Percentiles rank a stretch among this genome's conserved stretches.
phyloP scores from a whole-genome alignment of 2,329 filamentous ascomycete species.

The Fonsecaea erecta region DNA sequence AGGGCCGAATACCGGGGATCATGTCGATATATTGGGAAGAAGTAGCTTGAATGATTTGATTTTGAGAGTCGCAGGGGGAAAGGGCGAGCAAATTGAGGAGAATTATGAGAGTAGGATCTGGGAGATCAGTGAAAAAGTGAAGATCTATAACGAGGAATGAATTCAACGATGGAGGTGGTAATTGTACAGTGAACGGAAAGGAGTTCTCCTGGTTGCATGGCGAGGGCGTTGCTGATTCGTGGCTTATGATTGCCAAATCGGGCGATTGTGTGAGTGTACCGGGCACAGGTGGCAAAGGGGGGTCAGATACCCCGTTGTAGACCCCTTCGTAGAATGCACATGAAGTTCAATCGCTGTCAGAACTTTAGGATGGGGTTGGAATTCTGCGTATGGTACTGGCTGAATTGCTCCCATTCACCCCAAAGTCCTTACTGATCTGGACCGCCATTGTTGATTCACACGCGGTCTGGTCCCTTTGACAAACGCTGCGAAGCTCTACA shows the following conservation, averaged over 20 bases:
- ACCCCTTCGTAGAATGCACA: background rate
- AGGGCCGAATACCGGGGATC: conserved; percentile 76
- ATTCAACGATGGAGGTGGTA: background rate
- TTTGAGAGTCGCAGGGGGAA: conserved; percentile 81
- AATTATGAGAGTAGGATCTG: conserved; percentile 79
- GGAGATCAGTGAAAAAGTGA: conserved; percentile 81
- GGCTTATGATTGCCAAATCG: background rate
- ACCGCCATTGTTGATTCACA: too few relatives aligned
- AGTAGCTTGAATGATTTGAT: conserved; percentile 90
- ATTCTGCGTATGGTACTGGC: background rate
- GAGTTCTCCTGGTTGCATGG: conserved; percentile 9
- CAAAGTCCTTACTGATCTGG: too few relatives aligned
- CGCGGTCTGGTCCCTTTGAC: too few relatives aligned
- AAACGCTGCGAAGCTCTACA: too few relatives aligned
- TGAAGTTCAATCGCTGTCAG: background rate
- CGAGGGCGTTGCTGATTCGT: conserved; percentile 8
- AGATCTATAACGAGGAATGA: conserved; percentile 72
- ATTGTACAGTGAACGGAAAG: background rate
- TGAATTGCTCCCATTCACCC: background rate
- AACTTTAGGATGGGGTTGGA: conserved; percentile 1
- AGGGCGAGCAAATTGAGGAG: conserved; percentile 77
- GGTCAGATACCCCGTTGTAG: conserved; percentile 5
- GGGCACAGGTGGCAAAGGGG: background rate
- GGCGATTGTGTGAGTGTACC: background rate
- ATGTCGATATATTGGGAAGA: conserved; percentile 92